Conservation (phyloP, 345 rosid species). For the Tarenaya hassleriana region DNA sequence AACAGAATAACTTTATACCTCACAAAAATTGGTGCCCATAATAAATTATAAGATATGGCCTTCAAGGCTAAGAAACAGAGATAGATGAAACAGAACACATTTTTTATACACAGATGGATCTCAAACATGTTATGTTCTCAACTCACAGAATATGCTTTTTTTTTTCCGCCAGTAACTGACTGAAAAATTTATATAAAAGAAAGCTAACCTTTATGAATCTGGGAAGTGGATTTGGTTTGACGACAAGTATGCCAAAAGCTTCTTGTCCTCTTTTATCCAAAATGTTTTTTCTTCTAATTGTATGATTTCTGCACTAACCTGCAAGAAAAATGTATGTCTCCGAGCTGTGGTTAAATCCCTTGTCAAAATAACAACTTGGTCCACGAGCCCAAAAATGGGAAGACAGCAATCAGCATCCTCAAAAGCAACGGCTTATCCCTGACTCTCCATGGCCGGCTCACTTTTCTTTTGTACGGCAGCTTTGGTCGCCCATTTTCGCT, state of each 20-base stretch:
- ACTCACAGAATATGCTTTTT: conserved; percentile 18
- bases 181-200: conserved; percentile 16
- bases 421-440: conserved; percentile 57
- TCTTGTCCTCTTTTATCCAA: conserved; percentile 2
- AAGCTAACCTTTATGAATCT: conserved; percentile 24
- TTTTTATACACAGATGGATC: conserved; percentile 11
- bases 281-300: too few relatives aligned
- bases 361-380: conserved; percentile 47
- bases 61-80: not conserved
- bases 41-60: not conserved
- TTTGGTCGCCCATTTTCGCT: conserved; percentile 20
- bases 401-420: conserved; percentile 60
- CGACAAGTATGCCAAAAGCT: not conserved
- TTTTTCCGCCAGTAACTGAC: conserved; percentile 13
- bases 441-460: conserved; percentile 48
- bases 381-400: conserved; percentile 77
- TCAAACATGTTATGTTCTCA: conserved; percentile 22
- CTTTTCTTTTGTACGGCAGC: conserved; percentile 31
- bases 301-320: not conserved
- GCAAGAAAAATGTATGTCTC: conserved; percentile 4
- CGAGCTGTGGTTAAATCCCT: conserved; percentile 9
- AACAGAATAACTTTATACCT: not conserved
- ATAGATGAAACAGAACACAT: not conserved
- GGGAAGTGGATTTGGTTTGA: conserved; percentile 13
- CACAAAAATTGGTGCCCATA: conserved; percentile 12